These are phyloP conservation scores for Epichloe aotearoae DNA, from an alignment of 2,329 filamentous ascomycete species.

Conservation along the genomic window DNA sequence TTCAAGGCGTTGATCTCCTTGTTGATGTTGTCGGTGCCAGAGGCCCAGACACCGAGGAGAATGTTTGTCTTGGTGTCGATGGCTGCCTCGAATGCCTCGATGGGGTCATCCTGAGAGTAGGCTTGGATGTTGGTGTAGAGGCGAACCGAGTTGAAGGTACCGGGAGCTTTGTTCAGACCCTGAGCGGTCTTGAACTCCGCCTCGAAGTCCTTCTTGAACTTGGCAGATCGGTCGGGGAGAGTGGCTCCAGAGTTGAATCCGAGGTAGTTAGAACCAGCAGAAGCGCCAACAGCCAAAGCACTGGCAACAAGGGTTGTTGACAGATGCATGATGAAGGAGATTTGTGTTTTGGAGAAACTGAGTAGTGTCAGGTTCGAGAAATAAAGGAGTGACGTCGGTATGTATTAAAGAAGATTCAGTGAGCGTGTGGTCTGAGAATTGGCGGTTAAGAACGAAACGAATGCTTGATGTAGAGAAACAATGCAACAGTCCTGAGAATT, in stretches of 20 bases:
- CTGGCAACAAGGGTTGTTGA: conserved; percentile 24
- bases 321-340: conserved; percentile 24
- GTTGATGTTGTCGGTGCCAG: conserved; percentile 39
- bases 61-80: conserved; percentile 45
- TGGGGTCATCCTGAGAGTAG: conserved; percentile 57
- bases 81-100: conserved; percentile 67
- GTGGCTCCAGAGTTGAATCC: conserved; percentile 41
- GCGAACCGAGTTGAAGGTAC: conserved; percentile 44
- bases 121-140: conserved; percentile 57
- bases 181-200: conserved; percentile 31
- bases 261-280: conserved; percentile 33
- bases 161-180: conserved; percentile 27
- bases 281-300: conserved; percentile 26
- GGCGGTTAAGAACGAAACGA: neutral
- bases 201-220: conserved; percentile 37
- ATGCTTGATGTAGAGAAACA: neutral
- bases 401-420: no score
- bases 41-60: conserved; percentile 53
- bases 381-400: no score
- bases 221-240: conserved; percentile 32
- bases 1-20: conserved; percentile 48
- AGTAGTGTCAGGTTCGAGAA: no score
- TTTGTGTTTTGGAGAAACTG: no score
- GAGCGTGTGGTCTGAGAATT: neutral
- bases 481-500: neutral